Percentiles rank a stretch among this genome's conserved stretches.
Evolutionary conservation across 345 rosid genomes (phyloP).

Genomic region (Linum lewisii): DNA sequence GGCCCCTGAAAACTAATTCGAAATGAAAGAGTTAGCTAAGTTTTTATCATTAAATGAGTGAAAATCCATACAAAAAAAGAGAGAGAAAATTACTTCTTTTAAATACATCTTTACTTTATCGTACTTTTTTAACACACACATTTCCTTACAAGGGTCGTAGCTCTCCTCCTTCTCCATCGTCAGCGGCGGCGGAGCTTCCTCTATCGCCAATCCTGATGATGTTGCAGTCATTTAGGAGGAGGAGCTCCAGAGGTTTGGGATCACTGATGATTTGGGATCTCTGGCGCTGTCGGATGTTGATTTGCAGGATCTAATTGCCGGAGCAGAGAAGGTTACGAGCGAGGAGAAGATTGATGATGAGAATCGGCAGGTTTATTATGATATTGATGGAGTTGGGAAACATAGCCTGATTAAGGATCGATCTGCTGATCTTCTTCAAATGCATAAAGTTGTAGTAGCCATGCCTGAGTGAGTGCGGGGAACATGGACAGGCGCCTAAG

Average conservation of each 20-base stretch:
- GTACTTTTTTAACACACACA: too few relatives aligned
- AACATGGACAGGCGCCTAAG: too few relatives aligned
- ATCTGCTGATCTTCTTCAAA: too few relatives aligned
- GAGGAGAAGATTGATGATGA: slow-evolving; percentile 57
- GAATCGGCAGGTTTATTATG: slow-evolving; percentile 68
- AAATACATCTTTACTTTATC: too few relatives aligned
- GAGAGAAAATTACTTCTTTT: too few relatives aligned
- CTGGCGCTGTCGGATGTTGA: slow-evolving; percentile 75
- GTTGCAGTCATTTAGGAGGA: slow-evolving; percentile 28
- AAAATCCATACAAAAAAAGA: too few relatives aligned
- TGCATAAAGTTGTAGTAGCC: too few relatives aligned
- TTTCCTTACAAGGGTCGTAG: too few relatives aligned
- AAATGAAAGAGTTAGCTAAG: too few relatives aligned
- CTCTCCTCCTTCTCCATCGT: slow-evolving; percentile 38
- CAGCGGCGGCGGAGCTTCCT: slow-evolving; percentile 13
- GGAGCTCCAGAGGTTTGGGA: slow-evolving; percentile 59
- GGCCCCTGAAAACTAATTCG: too few relatives aligned
- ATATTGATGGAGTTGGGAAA: slow-evolving; percentile 57
- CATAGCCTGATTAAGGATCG: slow-evolving; percentile 76
- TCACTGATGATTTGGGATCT: slow-evolving; percentile 82
- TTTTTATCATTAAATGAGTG: too few relatives aligned
- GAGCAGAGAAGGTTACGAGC: slow-evolving; percentile 55
- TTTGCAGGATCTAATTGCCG: slow-evolving; percentile 67
- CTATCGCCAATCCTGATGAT: slow-evolving; percentile 7
- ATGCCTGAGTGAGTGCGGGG: too few relatives aligned